Conservation (phyloP, 306 rosid genomes). For the Cicer bijugum region DNA sequence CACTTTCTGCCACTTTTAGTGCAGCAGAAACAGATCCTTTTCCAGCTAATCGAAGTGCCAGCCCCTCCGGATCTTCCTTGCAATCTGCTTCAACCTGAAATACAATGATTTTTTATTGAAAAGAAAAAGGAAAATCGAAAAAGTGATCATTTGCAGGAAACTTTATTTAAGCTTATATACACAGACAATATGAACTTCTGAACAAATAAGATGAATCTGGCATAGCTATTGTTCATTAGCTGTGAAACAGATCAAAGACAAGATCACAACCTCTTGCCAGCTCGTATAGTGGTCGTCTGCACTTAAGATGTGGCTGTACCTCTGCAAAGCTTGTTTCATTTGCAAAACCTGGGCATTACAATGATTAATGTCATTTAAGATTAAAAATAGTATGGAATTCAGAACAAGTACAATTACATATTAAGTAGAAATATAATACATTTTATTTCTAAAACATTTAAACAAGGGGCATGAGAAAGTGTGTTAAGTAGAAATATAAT, state of each 20-base stretch:
- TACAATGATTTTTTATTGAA: slow-evolving; percentile 32
- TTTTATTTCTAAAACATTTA: slow-evolving; percentile 5
- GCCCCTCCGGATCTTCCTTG: slow-evolving; percentile 97
- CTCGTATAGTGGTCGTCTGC: slow-evolving; percentile 86
- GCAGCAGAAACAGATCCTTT: slow-evolving; percentile 99
- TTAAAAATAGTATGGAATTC: slow-evolving; percentile 22
- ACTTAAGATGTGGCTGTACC: slow-evolving; percentile 81
- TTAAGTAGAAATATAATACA: slow-evolving; percentile 8
- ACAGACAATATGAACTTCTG: slow-evolving; percentile 36
- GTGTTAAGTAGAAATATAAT: slow-evolving; percentile 5
- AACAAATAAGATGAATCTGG: slow-evolving; percentile 25
- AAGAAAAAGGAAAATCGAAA: slow-evolving; percentile 13
- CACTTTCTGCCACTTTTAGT: slow-evolving; percentile 96
- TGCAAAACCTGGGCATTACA: slow-evolving; percentile 71
- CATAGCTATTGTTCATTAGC: slow-evolving; percentile 19
- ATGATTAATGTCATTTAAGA: slow-evolving; percentile 46
- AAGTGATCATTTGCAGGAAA: slow-evolving; percentile 17
- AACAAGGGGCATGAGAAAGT: slow-evolving; percentile 26
- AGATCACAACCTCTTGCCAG: slow-evolving; percentile 92
- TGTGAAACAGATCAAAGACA: slow-evolving; percentile 32
- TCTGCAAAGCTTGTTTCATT: slow-evolving; percentile 87
- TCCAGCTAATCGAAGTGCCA: slow-evolving; percentile 94
- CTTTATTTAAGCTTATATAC: slow-evolving; percentile 31
- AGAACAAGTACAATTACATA: not conserved
- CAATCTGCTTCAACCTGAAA: slow-evolving; percentile 95